Evolutionary conservation across 768 basidiomycete species (phyloP).

Genomic region (Boletus patriciae): DNA sequence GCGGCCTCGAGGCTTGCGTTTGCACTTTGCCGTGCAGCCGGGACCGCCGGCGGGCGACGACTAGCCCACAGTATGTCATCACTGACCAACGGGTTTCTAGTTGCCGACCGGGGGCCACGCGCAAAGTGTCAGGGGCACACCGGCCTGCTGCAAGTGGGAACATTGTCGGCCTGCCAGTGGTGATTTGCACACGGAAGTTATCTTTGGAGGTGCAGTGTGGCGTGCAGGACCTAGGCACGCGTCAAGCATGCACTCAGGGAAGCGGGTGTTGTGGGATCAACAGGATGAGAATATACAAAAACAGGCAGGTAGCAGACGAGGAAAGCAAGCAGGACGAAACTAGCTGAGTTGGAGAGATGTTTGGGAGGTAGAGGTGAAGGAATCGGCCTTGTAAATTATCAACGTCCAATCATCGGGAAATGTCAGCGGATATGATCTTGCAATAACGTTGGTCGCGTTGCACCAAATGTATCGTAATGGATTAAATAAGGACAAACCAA

Average conservation of each 20-base stretch:
- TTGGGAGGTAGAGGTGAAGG: conserved; percentile 6
- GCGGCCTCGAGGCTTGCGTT: conserved; percentile 12
- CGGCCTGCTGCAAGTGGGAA: background rate
- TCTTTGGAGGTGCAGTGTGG: conserved; percentile 11
- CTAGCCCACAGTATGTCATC: conserved; percentile 3
- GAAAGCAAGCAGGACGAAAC: conserved; percentile 22
- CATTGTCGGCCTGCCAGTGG: background rate
- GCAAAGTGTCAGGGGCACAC: background rate
- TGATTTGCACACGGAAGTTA: conserved; percentile 10
- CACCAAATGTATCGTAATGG: conserved; percentile 15
- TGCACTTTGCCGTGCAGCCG: too few relatives aligned
- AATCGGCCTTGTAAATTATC: conserved; percentile 7
- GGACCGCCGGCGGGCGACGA: conserved; percentile 2
- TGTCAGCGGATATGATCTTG: conserved; percentile 16
- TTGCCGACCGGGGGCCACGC: background rate
- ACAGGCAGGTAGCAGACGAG: conserved; percentile 17
- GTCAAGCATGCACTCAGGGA: conserved; percentile 20
- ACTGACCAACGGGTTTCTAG: background rate
- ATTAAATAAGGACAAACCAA: conserved; percentile 18
- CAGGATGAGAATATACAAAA: conserved; percentile 16
- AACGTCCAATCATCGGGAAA: conserved; percentile 6
- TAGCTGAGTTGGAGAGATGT: conserved; percentile 16
- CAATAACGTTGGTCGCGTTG: conserved; percentile 11
- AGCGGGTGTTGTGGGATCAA: conserved; percentile 11
- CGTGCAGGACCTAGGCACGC: conserved; percentile 18